Base-by-base conservation (phyloP, 1,284 basidiomycete genomes). In the Rhodotorula sp. region DNA sequence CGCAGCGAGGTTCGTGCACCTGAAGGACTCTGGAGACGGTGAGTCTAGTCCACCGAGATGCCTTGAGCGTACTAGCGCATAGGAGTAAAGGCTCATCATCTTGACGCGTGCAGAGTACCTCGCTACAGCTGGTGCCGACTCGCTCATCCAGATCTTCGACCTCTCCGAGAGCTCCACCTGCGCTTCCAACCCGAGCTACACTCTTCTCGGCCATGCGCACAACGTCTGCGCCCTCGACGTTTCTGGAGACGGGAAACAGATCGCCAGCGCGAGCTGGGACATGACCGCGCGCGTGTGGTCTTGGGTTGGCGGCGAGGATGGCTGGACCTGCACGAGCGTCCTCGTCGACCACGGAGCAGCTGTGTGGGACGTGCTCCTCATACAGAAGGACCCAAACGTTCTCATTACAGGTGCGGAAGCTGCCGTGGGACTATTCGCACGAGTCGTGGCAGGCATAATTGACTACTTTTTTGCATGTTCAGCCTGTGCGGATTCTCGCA, bases 251-350 rank as follows among this genome's bases (percentile, higher is more conserved):
- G 91, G 92, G 7, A n/a, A 55, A 12, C 21, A 47, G 18, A 84
- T 87, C 63, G 88, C 95, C 66, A 95, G 93, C 23, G 95, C 94
- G 28, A 95, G 93, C 72, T 99, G 95, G 95, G 97, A 99, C 82
- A 89, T 92, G 77, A 94, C 94, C 0, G 95, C 93, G 43, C 90
- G 92, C 81, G 88, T 99, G 0, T 99, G 97, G 97, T 38, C 54
- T 3, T 48, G 61, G 26, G 21, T 19, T 3, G 67, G 26, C 0
- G 21, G 18, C 3, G 34, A 66, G 62, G 59, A 89, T 87, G 38
- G n/a, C 15, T 82, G 80, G 78, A 71, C 88, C 75, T 84, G 89
- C 71, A 85, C 85, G 5, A 86, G 90, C 70, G 90, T 90, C 72
- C 85, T 99, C 66, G 87, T 87, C 76, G 92, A 89, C 15, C 95